These are phyloP conservation scores for Binderoboletus segoi DNA, from an alignment of 1,284 basidiomycete genomes.

Conservation along the genomic window DNA sequence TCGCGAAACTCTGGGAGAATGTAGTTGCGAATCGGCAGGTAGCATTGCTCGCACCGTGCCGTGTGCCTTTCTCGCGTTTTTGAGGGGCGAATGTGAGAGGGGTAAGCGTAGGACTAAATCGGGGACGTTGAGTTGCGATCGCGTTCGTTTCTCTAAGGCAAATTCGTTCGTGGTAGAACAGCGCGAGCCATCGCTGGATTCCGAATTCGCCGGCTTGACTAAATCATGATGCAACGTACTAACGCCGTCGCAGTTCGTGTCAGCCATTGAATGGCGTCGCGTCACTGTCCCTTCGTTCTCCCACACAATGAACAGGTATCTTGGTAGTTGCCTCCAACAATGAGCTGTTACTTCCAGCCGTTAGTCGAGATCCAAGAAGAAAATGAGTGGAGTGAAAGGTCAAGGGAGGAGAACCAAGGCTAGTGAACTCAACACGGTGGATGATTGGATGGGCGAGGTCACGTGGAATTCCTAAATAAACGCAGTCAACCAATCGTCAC, in stretches of 20 bases:
- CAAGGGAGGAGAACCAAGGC: too few species aligned
- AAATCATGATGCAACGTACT: neutral
- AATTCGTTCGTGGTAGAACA: constrained; percentile 1
- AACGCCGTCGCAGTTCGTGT: constrained; percentile 17
- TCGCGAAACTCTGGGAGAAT: neutral
- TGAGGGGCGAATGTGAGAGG: constrained; percentile 50
- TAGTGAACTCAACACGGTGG: too few species aligned
- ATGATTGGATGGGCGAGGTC: too few species aligned
- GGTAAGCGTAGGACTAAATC: constrained; percentile 46
- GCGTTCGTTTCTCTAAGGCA: constrained; percentile 42
- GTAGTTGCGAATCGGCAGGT: neutral
- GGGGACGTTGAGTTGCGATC: constrained; percentile 52
- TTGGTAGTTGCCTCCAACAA: neutral
- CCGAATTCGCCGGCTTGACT: neutral
- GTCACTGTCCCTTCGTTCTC: constrained; percentile 1
- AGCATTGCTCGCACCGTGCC: neutral
- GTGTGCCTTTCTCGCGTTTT: constrained; percentile 46
- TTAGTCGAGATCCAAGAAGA: neutral
- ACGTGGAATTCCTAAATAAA: too few species aligned
- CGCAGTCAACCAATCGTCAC: too few species aligned
- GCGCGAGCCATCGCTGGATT: constrained; percentile 3
- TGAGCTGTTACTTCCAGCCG: too few species aligned
- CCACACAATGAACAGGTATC: neutral
- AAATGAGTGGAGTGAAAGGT: neutral
- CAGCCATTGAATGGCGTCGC: constrained; percentile 17